Base-by-base conservation (phyloP, 169 alveolate species). In the Pseudocohnilembus persalinus region DNA sequence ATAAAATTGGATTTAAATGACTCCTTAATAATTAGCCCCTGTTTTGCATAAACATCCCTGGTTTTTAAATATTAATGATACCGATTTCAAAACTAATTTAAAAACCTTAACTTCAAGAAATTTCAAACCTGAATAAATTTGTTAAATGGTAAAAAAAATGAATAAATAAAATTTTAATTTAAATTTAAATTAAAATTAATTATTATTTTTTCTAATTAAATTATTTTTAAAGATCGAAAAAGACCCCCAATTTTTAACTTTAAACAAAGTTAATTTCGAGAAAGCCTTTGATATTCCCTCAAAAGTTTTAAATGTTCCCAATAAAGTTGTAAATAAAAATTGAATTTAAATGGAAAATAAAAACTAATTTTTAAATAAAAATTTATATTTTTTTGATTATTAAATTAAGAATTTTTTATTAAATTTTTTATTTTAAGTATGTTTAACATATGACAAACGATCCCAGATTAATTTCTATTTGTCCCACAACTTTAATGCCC, bases 401-500 rank as follows among this genome's bases (percentile, higher is more conserved):
- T 49, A 11, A 20, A 49, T 11, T 20, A 49, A 11, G 20, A 49
- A 11, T 20, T 11, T 49, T 11, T 49, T 11, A 11, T 20, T 49
- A 49, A 49, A 4, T 11, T 11, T 49, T 49, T 49, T 49, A 49
- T 49, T 11, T 11, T 49, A 49, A 49, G 68, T 49, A 49, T 49
- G 68, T 49, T 20, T 11, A 49, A 49, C 4, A 49, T 49, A 49
- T 49, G 68, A 35, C 31, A 24, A 73, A 79, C 4, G 63, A 79
- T 27, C 75, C 75, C 29, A 73, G 63, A 20, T 73, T 79, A 0
- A 29, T 79, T 49, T 49, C 75, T 49, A 64, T 64, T 64, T 64
- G 75, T 28, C 76, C 75, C 63, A 79, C 63, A 20, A 33, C 75
- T 49, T n/a, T 64, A 28, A 64, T 79, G 28, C 75, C 34, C 26